These are phyloP conservation scores for Orbilia brochopaga DNA, from an alignment of 2,329 filamentous ascomycete genomes.

Conservation along the genomic window DNA sequence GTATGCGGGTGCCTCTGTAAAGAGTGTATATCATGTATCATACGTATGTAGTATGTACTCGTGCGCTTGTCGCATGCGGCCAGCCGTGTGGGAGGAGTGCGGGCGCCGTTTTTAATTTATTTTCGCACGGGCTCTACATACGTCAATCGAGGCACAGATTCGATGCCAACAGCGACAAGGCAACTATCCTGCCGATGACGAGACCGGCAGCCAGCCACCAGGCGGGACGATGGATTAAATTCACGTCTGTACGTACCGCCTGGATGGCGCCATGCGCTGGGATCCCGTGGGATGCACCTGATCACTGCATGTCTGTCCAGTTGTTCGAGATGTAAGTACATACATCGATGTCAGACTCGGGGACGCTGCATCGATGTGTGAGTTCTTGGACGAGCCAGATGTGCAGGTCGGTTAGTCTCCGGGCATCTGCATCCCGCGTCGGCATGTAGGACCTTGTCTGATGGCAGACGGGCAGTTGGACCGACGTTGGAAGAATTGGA, in stretches of 20 bases:
- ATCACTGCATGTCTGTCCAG: not conserved
- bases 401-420: not conserved
- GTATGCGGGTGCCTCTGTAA: not conserved
- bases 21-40: no score
- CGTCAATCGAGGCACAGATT: not conserved
- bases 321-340: not conserved
- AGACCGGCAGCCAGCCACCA: not conserved
- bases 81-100: no score
- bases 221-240: not conserved
- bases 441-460: not conserved
- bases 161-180: not conserved
- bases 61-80: no score
- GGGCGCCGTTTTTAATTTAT: no score
- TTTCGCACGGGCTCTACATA: not conserved
- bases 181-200: constrained; percentile 1
- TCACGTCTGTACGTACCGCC: not conserved
- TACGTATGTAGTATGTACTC: no score
- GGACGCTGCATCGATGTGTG: no score
- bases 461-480: no score
- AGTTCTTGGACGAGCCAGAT: not conserved
- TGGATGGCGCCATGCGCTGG: not conserved
- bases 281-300: not conserved
- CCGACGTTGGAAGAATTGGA: not conserved
- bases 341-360: no score
- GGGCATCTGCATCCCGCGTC: constrained; percentile 3